Evolutionary conservation across 208 protist species (phyloP).

Genomic region (Leishmania arabica): DNA sequence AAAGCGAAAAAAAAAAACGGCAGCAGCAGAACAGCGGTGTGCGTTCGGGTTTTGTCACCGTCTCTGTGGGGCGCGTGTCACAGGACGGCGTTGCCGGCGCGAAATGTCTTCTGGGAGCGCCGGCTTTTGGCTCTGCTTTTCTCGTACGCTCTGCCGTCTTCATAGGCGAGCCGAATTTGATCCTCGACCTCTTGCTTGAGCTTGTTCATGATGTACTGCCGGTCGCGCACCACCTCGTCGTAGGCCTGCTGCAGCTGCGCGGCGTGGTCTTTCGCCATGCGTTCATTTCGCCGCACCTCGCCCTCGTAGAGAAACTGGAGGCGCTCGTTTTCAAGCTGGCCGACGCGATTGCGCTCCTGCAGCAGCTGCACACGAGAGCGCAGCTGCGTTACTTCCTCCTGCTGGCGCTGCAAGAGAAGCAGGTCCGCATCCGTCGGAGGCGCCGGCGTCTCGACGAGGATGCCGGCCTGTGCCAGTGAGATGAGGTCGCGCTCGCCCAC

Average conservation of each 20-base stretch:
- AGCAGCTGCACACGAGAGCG: slow-evolving; percentile 38
- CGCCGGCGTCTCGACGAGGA: slow-evolving; percentile 17
- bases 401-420: slow-evolving; percentile 52
- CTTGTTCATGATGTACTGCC: slow-evolving; percentile 60
- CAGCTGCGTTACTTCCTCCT: slow-evolving; percentile 51
- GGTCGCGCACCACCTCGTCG: slow-evolving; percentile 73
- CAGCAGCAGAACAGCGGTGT: background rate
- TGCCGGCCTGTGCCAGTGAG: slow-evolving; percentile 12
- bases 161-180: slow-evolving; percentile 71
- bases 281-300: slow-evolving; percentile 69
- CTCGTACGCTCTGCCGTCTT: slow-evolving; percentile 70
- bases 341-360: slow-evolving; percentile 50
- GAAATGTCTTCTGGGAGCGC: slow-evolving; percentile 3
- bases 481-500: slow-evolving; percentile 18
- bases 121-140: slow-evolving; percentile 17
- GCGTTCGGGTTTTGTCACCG: background rate
- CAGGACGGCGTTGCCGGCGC: slow-evolving; percentile 10
- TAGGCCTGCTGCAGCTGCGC: slow-evolving; percentile 73
- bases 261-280: slow-evolving; percentile 60
- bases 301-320: slow-evolving; percentile 49
- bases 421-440: slow-evolving; percentile 54
- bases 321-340: slow-evolving; percentile 51
- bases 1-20: background rate
- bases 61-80: background rate
- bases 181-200: slow-evolving; percentile 74